Percentiles rank a stretch among this genome's conserved stretches.
Conservation (phyloP, 148 eudicot species). For the Beta vulgaris region DNA sequence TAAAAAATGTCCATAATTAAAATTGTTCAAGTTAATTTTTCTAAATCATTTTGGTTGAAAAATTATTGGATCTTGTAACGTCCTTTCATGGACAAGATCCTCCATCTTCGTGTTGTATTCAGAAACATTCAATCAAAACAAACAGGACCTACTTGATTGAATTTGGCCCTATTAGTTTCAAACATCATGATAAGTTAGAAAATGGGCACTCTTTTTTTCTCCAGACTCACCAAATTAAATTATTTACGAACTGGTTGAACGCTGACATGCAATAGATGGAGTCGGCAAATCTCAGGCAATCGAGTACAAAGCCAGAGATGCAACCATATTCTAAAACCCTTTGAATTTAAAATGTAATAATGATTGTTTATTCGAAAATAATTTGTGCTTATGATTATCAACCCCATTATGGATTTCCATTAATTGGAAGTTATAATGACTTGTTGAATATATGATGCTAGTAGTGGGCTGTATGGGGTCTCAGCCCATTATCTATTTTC, state of each 20-base stretch:
- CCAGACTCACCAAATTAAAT: background rate
- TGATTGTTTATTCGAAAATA: slow-evolving; percentile 7
- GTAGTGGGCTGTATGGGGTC: slow-evolving; percentile 23
- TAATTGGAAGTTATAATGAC: slow-evolving; percentile 1
- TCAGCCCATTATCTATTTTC: slow-evolving; percentile 14
- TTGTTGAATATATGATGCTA: background rate
- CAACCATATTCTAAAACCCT: background rate
- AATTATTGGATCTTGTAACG: too few species aligned
- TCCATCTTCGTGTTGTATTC: slow-evolving; percentile 1
- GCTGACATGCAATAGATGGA: slow-evolving; percentile 4
- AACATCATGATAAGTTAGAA: background rate
- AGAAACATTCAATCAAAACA: background rate
- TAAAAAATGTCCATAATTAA: too few species aligned
- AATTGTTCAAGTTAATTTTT: too few species aligned
- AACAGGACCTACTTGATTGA: background rate
- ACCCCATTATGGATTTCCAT: background rate
- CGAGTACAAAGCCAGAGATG: slow-evolving; percentile 6
- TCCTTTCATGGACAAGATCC: background rate
- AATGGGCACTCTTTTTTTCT: background rate
- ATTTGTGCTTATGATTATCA: background rate
- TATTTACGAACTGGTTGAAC: slow-evolving; percentile 5
- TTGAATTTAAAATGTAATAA: slow-evolving; percentile 2
- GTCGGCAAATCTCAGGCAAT: too few species aligned
- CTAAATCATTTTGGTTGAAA: too few species aligned
- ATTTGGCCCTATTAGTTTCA: background rate